Evolutionary conservation across 2,329 filamentous ascomycete species (phyloP), one percentile per base, ranked within the genome.

Genomic region (Ascochyta pisi): DNA sequence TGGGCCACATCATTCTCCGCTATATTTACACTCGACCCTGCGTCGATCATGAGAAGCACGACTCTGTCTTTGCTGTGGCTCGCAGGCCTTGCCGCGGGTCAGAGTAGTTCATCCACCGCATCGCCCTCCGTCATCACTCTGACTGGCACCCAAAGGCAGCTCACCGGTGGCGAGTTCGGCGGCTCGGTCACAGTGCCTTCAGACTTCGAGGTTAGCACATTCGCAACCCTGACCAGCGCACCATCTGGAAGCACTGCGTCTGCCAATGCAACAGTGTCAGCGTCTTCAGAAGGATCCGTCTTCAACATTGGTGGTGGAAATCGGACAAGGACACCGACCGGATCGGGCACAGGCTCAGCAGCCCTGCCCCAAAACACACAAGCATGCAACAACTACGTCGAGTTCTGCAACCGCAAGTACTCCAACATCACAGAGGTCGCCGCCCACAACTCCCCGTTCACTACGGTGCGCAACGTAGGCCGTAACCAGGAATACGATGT

Each of bases 391-490:
- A 73, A 73, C 62, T 77, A 76, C 50, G 62, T 69, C 27, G 76
- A 78, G 57, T 72, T 77, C 48, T 78, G 76, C 64, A 61, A 63
- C 6, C 64, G 76, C 22, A 70, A 69, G 48, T 78, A 77, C 57
- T 75, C 73, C 26, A 77, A 77, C 54, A 76, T 78, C 42, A 77
- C 76, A n/a, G 69, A 77, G 60, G 73, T 78, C 31, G 70, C 68
- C 45, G 75, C 76, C 9, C 76, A 78, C 58, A 78, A 77, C 59
- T 76, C 70, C 13, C 73, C 74, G 3, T 78, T 77, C 55, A 65
- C 65, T 2, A 47, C 50, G 41, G 57, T 19, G 60, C 66, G 52
- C 49, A 78, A 77, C 48, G 71, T 68, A 15, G 74, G 64, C 16
- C 63, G 64, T 44, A 78, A 78, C 51, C 76, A 78, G 56, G 64